Conservation (phyloP, 176 grass and related monocot species). For the Saccharum spontaneum region DNA sequence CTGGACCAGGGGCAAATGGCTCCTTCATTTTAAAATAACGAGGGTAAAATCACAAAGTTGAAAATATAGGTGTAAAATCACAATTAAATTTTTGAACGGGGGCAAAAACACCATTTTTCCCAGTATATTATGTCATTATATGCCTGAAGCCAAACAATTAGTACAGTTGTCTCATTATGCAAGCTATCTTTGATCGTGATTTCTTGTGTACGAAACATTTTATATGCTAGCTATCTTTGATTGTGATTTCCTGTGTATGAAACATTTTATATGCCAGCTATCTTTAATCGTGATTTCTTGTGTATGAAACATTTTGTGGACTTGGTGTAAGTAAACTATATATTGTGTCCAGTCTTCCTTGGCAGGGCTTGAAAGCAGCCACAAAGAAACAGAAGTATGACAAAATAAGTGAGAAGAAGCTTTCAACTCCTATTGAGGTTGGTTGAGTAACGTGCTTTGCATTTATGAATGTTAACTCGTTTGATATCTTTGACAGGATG, state of each 20-base stretch:
- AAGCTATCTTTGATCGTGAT: neutral
- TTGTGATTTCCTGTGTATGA: neutral
- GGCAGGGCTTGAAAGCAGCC: slow-evolving; percentile 76
- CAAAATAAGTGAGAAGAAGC: slow-evolving; percentile 77
- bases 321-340: neutral
- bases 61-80: too few relatives aligned
- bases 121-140: neutral
- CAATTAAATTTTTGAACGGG: too few relatives aligned
- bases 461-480: neutral
- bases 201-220: neutral
- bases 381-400: slow-evolving; percentile 86
- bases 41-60: too few relatives aligned
- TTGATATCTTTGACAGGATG: slow-evolving; percentile 20
- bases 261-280: neutral
- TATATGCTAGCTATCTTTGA: neutral
- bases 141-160: slow-evolving; percentile 5
- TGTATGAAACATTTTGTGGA: neutral
- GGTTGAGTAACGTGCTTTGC: slow-evolving; percentile 22
- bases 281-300: neutral
- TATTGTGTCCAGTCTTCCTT: slow-evolving; percentile 60
- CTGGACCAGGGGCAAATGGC: too few relatives aligned
- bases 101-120: neutral
- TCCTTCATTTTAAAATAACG: too few relatives aligned
- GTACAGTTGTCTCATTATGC: neutral
- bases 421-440: slow-evolving; percentile 75